Evolutionary conservation across 2,329 filamentous ascomycete species (phyloP), one percentile per base, ranked within the genome.

Genomic region (Rutstroemia sp.): DNA sequence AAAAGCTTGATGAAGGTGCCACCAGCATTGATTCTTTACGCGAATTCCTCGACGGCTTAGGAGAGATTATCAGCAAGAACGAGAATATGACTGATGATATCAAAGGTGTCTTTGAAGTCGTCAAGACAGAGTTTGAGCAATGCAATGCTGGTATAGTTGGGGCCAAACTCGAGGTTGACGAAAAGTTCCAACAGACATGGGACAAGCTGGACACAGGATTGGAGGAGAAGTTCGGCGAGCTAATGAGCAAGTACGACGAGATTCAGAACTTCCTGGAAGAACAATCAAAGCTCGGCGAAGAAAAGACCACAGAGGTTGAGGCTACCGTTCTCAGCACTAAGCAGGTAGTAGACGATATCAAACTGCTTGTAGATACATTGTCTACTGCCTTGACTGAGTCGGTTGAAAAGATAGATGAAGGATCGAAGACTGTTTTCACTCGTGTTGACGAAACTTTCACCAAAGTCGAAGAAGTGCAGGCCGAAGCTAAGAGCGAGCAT

Each of bases 241-340:
- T 99, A 23, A 83, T 95, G 70, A 77, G 80, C 63, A 96, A 95
- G 70, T 95, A 96, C 67, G 92, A 96, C 55, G 90, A 94, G 59
- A 86, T 92, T 61, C 88, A 95, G 67, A 74, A 80, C 19, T 76
- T 83, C 7, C 79, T 90, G 30, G 88, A 95, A 46, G 86, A 88
- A 49, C 88, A 88, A 64, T 81, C 85, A 49, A 84, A 85, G 62
- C 80, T 86, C 37, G 82, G 84, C 54, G 90, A 92, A 64, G 85
- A 88, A 61, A 86, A 88, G 57, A 84, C 89, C 34, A 74, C 80
- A 37, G 81, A 87, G 61, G 85, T 91, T 60, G 82, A 92, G 58
- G 85, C 88, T 55, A 83, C 90, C 4, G 76, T 95, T 7, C 77
- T 84, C 16, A 82, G 79, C 59, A 92, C 88, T 25, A 96, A 91